A percentile compares a stretch with the other conserved stretches of the same genome.
Evolutionary conservation across 805 yeast species (phyloP).

Genomic region (Yamadazyma philogaea): DNA sequence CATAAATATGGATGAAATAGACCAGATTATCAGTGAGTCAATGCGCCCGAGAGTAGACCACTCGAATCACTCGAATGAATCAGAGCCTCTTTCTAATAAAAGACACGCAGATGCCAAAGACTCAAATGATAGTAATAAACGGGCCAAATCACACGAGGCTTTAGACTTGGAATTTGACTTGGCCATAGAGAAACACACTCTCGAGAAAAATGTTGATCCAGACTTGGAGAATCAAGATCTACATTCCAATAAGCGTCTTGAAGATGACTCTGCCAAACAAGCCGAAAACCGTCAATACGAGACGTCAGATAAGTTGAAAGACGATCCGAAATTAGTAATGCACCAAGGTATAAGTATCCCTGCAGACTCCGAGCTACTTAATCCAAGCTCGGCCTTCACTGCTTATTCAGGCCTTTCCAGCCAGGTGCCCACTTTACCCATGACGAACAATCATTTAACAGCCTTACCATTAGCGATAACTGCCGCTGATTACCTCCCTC

Average conservation of each 20-base stretch:
- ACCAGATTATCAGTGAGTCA: conserved; percentile 15
- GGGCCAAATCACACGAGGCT: neutral
- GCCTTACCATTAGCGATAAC: conserved; percentile 58
- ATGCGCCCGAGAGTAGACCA: conserved; percentile 3
- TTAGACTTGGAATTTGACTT: conserved; percentile 5
- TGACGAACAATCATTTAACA: conserved; percentile 50
- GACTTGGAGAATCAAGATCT: neutral
- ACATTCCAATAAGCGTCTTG: neutral
- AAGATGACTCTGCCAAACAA: neutral
- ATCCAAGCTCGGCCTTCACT: conserved; percentile 38
- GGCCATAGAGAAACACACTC: conserved; percentile 6
- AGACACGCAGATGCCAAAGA: neutral
- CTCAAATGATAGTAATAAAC: neutral
- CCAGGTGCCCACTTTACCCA: conserved; percentile 30
- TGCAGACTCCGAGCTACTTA: conserved; percentile 40
- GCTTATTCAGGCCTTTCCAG: conserved; percentile 41
- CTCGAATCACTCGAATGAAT: neutral
- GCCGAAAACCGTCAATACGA: neutral
- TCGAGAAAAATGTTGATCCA: neutral
- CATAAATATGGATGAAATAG: conserved; percentile 13
- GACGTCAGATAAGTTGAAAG: neutral
- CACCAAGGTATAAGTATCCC: conserved; percentile 29
- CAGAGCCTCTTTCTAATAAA: neutral
- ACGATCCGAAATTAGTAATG: conserved; percentile 14
- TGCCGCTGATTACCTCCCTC: conserved; percentile 55